phyloP scores from a whole-genome alignment of 257 asterid species.

The Coffea canephora region DNA sequence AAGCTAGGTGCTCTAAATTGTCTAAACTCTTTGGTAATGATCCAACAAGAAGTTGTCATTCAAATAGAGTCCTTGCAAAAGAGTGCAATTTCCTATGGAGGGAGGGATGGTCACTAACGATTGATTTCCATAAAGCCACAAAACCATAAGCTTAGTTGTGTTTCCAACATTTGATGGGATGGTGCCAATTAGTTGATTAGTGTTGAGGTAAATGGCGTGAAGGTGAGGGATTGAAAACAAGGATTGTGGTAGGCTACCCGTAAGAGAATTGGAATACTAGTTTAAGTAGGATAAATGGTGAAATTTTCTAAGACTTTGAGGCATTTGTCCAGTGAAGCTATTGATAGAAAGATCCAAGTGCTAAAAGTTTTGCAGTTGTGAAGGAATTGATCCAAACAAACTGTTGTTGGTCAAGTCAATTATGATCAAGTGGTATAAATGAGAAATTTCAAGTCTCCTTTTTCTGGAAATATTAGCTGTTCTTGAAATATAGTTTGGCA shows the following conservation, averaged over 20 bases:
- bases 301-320: slow-evolving; percentile 52
- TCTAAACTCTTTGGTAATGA: slow-evolving; percentile 54
- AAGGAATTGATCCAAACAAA: slow-evolving; percentile 60
- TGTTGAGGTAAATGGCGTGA: slow-evolving; percentile 35
- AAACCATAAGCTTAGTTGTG: slow-evolving; percentile 27
- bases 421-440: slow-evolving; percentile 40
- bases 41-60: slow-evolving; percentile 49
- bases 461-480: slow-evolving; percentile 45
- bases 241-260: slow-evolving; percentile 61
- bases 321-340: slow-evolving; percentile 55
- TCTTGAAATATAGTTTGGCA: slow-evolving; percentile 31
- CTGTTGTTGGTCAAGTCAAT: slow-evolving; percentile 44
- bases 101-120: slow-evolving; percentile 64
- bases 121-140: slow-evolving; percentile 42
- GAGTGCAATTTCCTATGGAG: slow-evolving; percentile 60
- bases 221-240: slow-evolving; percentile 51
- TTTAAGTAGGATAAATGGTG: slow-evolving; percentile 33
- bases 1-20: slow-evolving; percentile 43
- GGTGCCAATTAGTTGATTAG: slow-evolving; percentile 59
- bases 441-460: slow-evolving; percentile 56
- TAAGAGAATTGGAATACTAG: slow-evolving; percentile 49
- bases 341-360: slow-evolving; percentile 48
- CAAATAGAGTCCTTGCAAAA: slow-evolving; percentile 50
- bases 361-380: slow-evolving; percentile 36
- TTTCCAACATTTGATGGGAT: slow-evolving; percentile 57